A percentile compares a stretch with the other conserved stretches of the same genome.
Conservation (phyloP, 208 protist species). For the Leishmania amazonensis region DNA sequence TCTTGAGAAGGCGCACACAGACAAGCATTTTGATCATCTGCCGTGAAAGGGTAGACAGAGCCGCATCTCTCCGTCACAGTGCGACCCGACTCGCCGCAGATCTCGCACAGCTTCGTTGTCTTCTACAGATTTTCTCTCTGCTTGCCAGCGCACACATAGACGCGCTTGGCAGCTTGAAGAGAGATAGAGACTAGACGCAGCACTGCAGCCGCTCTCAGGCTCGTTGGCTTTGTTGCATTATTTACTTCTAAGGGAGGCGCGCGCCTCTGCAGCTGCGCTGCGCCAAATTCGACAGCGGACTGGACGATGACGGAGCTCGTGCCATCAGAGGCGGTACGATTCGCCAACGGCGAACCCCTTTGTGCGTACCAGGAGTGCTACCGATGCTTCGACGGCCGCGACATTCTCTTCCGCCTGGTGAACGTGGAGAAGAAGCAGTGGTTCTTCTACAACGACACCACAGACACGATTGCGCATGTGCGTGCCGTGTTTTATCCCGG, state of each 20-base stretch:
- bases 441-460: constrained; percentile 86
- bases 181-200: background rate
- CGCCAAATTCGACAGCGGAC: background rate
- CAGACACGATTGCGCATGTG: constrained; percentile 43
- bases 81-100: background rate
- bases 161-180: background rate
- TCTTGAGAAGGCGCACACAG: background rate
- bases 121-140: background rate
- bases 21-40: background rate
- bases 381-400: constrained; percentile 63
- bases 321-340: constrained; percentile 24
- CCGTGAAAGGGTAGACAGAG: background rate
- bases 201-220: background rate
- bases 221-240: background rate
- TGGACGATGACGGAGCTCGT: constrained; percentile 45
- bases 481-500: constrained; percentile 32
- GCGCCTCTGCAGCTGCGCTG: background rate
- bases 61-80: background rate
- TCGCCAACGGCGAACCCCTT: constrained; percentile 36
- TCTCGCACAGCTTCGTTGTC: background rate
- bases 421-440: constrained; percentile 45
- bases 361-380: constrained; percentile 62
- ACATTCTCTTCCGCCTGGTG: constrained; percentile 72
- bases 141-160: background rate
- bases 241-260: background rate